Conservation (phyloP, 2,329 filamentous ascomycete genomes). For the Ceratocystis lukuohia region DNA sequence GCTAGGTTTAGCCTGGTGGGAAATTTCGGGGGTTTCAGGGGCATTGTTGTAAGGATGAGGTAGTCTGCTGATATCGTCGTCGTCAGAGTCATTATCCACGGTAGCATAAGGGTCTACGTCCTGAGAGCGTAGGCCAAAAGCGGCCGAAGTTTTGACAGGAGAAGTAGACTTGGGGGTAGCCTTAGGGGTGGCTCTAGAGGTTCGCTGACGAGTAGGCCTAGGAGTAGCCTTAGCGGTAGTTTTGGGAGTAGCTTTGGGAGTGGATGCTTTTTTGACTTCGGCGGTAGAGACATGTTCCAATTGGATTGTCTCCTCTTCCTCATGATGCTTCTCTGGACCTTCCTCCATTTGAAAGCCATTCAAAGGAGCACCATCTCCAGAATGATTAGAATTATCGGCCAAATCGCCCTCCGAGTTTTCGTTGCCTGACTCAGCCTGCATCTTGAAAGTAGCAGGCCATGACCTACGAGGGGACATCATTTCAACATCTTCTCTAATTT, state of each 20-base stretch:
- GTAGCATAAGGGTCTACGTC: constrained; percentile 31
- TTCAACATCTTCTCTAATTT: constrained; percentile 14
- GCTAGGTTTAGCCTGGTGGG: constrained; percentile 25
- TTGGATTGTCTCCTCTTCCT: not conserved
- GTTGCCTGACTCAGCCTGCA: constrained; percentile 2
- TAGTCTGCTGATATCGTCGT: constrained; percentile 32
- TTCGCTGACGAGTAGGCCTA: not conserved
- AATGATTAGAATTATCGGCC: not conserved
- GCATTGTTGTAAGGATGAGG: constrained; percentile 22
- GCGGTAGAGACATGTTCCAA: not conserved
- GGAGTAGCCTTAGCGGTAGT: not conserved
- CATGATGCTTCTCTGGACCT: not conserved
- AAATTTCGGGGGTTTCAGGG: constrained; percentile 30
- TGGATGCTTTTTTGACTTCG: not conserved
- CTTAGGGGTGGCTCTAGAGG: not conserved
- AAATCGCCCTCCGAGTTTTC: not conserved
- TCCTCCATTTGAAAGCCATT: not conserved
- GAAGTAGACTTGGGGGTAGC: not conserved
- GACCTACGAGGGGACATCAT: constrained; percentile 13
- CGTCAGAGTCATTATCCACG: constrained; percentile 36
- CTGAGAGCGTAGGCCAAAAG: constrained; percentile 32
- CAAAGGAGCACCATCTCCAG: not conserved
- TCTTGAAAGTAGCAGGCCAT: constrained; percentile 6
- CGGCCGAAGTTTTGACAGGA: not conserved
- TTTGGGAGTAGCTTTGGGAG: not conserved